A percentile compares a stretch with the other conserved stretches of the same genome.
Conservation (phyloP, 1,284 basidiomycete genomes). For the Puccinia polysora region DNA sequence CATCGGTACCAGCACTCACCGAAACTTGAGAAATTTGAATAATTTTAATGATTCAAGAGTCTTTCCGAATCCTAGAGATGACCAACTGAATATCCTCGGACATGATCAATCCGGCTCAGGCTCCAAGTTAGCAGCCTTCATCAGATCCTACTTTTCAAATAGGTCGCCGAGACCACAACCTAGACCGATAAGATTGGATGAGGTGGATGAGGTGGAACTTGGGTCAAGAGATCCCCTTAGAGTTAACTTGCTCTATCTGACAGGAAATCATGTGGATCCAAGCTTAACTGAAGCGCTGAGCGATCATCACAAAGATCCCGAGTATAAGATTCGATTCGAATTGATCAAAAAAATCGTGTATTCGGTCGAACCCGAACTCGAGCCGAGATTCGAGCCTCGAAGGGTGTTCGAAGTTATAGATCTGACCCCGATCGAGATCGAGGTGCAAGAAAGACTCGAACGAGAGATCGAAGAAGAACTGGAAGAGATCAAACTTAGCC, state of each 20-base stretch:
- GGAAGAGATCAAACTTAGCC: not conserved
- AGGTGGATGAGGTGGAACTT: not conserved
- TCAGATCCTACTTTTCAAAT: not conserved
- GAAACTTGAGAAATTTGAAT: not conserved
- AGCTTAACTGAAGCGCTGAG: not conserved
- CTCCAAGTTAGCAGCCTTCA: not conserved
- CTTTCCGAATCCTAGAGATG: not conserved
- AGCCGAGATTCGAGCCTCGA: not conserved
- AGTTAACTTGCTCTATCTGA: not conserved
- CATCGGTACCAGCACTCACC: not conserved
- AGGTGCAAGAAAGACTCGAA: not conserved
- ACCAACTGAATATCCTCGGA: not conserved
- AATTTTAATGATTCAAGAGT: not conserved
- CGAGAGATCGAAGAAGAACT: not conserved
- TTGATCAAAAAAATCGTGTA: not conserved
- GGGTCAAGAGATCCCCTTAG: not conserved
- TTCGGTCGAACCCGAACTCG: not conserved
- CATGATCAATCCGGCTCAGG: conserved; percentile 1
- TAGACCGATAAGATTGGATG: not conserved
- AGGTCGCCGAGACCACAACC: not conserved
- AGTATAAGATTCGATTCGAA: not conserved
- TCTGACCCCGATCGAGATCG: not conserved
- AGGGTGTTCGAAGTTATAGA: not conserved
- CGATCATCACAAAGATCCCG: not conserved
- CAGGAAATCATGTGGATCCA: not conserved